These are phyloP conservation scores for Gossypium gossypioides DNA, from an alignment of 441 rosid genomes.

Conservation along the genomic window DNA sequence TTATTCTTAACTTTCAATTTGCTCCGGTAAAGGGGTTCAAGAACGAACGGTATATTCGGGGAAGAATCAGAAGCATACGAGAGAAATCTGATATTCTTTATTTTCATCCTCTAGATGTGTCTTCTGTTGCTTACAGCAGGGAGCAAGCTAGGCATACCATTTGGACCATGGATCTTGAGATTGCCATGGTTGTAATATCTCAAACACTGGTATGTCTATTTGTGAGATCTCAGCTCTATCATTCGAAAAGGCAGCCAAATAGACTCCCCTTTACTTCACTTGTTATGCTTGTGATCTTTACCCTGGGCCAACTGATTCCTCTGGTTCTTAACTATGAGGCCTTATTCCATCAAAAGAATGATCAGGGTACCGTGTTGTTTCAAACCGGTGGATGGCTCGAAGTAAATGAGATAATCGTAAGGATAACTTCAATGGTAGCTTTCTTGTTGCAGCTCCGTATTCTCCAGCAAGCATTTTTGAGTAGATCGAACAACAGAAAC, in stretches of 20 bases:
- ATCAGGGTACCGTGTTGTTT: conserved; percentile 1
- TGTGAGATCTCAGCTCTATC: conserved; percentile 19
- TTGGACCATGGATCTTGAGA: neutral
- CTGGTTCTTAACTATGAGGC: conserved; percentile 22
- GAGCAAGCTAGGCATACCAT: neutral
- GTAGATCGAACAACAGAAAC: conserved; percentile 8
- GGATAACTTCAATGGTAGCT: conserved; percentile 24
- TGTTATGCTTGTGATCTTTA: conserved; percentile 26
- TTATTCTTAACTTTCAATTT: too few species aligned
- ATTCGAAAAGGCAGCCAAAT: conserved; percentile 20
- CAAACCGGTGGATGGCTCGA: conserved; percentile 15
- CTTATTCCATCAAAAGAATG: conserved; percentile 2
- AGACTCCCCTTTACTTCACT: conserved; percentile 22
- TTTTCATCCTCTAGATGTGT: conserved; percentile 17
- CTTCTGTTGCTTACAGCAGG: conserved; percentile 5
- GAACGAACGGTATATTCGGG: conserved; percentile 15
- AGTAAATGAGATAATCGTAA: conserved; percentile 17
- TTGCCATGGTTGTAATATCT: too few species aligned
- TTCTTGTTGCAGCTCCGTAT: conserved; percentile 27
- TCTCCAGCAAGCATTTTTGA: conserved; percentile 22
- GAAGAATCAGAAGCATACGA: conserved; percentile 29
- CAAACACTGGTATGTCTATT: conserved; percentile 12
- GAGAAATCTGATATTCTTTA: conserved; percentile 20
- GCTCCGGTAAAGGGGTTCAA: neutral
- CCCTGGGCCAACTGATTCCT: conserved; percentile 22